Evolutionary conservation across 257 asterid genomes (phyloP).

Genomic region (Fraxinus quadrangulata): DNA sequence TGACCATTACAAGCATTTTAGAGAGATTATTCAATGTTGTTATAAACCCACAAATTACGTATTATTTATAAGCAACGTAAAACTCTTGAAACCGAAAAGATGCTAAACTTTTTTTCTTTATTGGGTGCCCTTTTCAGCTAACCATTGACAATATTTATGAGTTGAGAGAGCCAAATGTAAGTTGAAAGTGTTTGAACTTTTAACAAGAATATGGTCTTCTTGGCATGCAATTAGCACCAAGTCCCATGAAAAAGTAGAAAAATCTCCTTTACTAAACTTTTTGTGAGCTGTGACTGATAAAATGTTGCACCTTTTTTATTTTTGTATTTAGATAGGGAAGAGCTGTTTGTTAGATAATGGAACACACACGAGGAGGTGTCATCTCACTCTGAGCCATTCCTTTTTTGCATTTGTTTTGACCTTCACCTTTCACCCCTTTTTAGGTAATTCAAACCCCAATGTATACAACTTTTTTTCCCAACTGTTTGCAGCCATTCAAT

Average conservation of each 20-base stretch:
- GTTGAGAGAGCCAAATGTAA: not conserved
- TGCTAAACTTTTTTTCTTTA: not conserved
- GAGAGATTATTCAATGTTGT: no score
- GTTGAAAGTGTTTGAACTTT: constrained; percentile 10
- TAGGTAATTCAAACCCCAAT: constrained; percentile 40
- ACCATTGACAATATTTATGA: not conserved
- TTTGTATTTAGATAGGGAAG: constrained; percentile 11
- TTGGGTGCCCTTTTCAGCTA: not conserved
- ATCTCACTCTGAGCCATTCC: constrained; percentile 27
- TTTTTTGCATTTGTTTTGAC: constrained; percentile 52
- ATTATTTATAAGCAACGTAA: not conserved
- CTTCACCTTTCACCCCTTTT: constrained; percentile 85
- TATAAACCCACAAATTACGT: not conserved
- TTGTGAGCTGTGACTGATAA: constrained; percentile 60
- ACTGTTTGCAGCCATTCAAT: constrained; percentile 27
- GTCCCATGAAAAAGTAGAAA: constrained; percentile 39
- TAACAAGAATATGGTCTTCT: constrained; percentile 14
- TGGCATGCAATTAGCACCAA: constrained; percentile 31
- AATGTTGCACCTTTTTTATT: constrained; percentile 27
- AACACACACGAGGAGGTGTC: constrained; percentile 37
- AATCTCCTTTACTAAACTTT: constrained; percentile 25
- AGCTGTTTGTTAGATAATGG: constrained; percentile 29
- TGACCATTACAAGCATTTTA: no score
- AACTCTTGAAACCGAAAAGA: not conserved
- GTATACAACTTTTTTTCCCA: constrained; percentile 17